phyloP scores from a whole-genome alignment of 1,139 yeast genomes.

The Geotrichum citri-aurantii region DNA sequence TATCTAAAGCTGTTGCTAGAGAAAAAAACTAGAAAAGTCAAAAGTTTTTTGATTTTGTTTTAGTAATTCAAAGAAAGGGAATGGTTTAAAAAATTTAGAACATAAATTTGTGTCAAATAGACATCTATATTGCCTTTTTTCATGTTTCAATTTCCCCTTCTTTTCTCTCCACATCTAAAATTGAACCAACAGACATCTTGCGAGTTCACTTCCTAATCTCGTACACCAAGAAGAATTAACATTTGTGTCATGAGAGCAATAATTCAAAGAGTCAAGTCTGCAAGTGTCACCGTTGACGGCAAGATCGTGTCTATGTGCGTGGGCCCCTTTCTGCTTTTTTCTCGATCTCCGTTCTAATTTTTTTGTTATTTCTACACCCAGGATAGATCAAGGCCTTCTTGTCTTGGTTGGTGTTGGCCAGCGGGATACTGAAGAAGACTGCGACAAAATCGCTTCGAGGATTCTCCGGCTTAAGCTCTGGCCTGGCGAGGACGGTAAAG shows the following conservation, averaged over 20 bases:
- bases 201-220: not conserved
- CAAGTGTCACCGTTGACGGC: conserved; percentile 78
- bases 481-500: conserved; percentile 52
- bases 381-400: conserved; percentile 69
- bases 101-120: no score
- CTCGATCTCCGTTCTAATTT: not conserved
- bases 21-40: no score
- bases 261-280: conserved; percentile 77
- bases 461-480: conserved; percentile 61
- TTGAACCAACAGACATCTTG: not conserved
- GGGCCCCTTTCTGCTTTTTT: not conserved
- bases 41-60: no score
- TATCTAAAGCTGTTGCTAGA: no score
- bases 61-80: no score
- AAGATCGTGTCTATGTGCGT: conserved; percentile 49
- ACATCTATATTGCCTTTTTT: no score
- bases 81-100: no score
- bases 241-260: conserved; percentile 64
- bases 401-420: conserved; percentile 78
- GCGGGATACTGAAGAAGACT: conserved; percentile 70
- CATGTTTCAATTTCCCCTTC: no score
- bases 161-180: no score
- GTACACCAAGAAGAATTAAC: not conserved
- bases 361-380: conserved; percentile 21
- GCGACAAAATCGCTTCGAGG: conserved; percentile 61